Evolutionary conservation across 768 basidiomycete species (phyloP), one percentile per base, ranked within the genome.

Genomic region (Mycena alexandri): DNA sequence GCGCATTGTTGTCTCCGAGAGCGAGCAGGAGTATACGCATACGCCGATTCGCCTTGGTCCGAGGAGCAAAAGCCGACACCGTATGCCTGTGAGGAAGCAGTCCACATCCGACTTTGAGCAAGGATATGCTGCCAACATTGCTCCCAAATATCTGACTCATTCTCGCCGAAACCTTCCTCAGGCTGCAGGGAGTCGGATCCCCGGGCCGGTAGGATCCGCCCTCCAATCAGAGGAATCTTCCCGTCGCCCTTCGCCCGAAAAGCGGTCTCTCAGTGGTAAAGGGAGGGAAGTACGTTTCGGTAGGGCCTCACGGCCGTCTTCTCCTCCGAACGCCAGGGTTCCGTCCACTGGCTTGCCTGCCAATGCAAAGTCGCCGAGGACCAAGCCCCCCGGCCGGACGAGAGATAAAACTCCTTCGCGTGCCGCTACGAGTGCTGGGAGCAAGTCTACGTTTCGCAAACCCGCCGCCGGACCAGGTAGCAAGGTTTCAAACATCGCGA

Each of bases 51-150:
- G 75, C 42, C 77, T 77, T 61, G 85, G 84, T 19, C 79, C 80
- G 21, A 85, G 88, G 42, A 83, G 75, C 68, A 87, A 84, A 70
- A 82, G 81, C 38, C 83, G 86, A 64, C 87, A 88, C 72, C 85
- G 83, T 43, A 71, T 83, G 51, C 78, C 85, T 47, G 72, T 79
- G 16, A 85, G 82, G 74, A 89, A 88, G 69, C 79, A 87, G 43
- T 90, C 91, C 11, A 83, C 84, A 12, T 96, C 95, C 8, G 96
- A 97, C 75, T 94, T 94, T 60, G 96, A 97, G 79, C 89, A 92
- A 62, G 89, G 95, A 52, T 97, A 96, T 79, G 95, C 95, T 5
- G 93, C 91, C n/a, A 96, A 96, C 74, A 90, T 95, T 64, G 95
- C 94, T 1, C 91, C 94, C 2, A 85, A 87, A 70, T 90, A 93